These are phyloP conservation scores for Aphanomyces stellatus DNA, from an alignment of 352 stramenopile species.

Conservation along the genomic window DNA sequence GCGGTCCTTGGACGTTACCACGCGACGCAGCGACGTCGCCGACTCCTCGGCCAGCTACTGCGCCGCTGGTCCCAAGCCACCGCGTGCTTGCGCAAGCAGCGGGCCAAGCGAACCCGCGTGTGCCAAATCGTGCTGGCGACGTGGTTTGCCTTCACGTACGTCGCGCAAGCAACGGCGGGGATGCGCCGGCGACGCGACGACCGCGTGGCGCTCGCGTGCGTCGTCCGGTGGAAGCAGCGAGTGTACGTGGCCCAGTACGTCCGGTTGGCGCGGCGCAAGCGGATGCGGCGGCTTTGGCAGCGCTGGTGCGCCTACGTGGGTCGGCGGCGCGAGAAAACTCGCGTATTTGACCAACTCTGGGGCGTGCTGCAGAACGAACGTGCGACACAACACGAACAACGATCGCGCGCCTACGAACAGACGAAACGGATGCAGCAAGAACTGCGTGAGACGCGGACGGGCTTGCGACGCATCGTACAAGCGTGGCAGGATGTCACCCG, in stretches of 20 bases:
- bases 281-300: not conserved
- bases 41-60: not conserved
- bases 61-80: not conserved
- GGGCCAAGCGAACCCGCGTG: not conserved
- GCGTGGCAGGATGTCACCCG: not conserved
- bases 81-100: not conserved
- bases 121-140: not conserved
- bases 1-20: not conserved
- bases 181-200: not conserved
- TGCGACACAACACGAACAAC: not conserved
- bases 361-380: not conserved
- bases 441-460: not conserved
- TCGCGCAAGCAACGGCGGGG: not conserved
- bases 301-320: not conserved
- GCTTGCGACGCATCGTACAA: not conserved
- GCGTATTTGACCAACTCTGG: not conserved
- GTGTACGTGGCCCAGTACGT: not conserved
- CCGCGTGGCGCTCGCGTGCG: too few relatives aligned
- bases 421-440: slow-evolving; percentile 1
- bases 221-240: not conserved
- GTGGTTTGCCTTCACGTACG: slow-evolving; percentile 8
- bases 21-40: not conserved
- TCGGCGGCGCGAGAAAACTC: not conserved
- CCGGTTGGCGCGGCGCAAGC: not conserved
- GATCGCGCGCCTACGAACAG: not conserved